Evolutionary conservation across 2,329 filamentous ascomycete species (phyloP).

Genomic region (Talaromyces atroroseus): DNA sequence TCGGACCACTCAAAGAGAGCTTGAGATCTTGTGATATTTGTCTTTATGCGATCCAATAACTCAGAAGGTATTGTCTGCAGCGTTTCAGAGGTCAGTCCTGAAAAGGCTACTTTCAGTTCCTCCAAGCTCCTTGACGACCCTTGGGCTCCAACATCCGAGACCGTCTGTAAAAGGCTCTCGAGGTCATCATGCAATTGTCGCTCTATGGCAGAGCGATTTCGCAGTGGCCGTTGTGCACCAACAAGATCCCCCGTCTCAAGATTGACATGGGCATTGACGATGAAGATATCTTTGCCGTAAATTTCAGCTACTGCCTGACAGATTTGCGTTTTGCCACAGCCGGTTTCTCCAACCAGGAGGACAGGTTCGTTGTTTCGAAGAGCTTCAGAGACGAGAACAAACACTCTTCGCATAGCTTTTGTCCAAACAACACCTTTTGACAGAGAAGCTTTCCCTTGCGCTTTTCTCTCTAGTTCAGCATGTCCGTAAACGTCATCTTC

Average conservation of each 20-base stretch:
- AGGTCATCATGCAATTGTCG: constrained; percentile 62
- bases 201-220: constrained; percentile 72
- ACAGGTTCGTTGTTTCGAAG: constrained; percentile 89
- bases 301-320: constrained; percentile 87
- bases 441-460: constrained; percentile 34
- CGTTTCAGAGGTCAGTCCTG: constrained; percentile 44
- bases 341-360: constrained; percentile 90
- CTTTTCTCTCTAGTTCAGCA: constrained; percentile 53
- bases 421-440: constrained; percentile 74
- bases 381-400: constrained; percentile 80
- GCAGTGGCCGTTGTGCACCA: constrained; percentile 83
- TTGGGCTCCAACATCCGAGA: constrained; percentile 17
- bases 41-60: constrained; percentile 40
- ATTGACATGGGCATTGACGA: constrained; percentile 97
- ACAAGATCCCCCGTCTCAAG: constrained; percentile 97
- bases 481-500: constrained; percentile 66
- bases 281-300: constrained; percentile 68
- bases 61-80: constrained; percentile 45
- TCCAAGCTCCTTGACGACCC: constrained; percentile 43
- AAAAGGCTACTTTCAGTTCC: constrained; percentile 56
- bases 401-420: constrained; percentile 84
- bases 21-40: constrained; percentile 60
- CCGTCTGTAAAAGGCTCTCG: constrained; percentile 36
- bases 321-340: constrained; percentile 95
- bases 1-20: constrained; percentile 96